Evolutionary conservation across 139 green algal genomes (phyloP), one percentile per base, ranked within the genome.

Genomic region (Chlamydomonas sp.): DNA sequence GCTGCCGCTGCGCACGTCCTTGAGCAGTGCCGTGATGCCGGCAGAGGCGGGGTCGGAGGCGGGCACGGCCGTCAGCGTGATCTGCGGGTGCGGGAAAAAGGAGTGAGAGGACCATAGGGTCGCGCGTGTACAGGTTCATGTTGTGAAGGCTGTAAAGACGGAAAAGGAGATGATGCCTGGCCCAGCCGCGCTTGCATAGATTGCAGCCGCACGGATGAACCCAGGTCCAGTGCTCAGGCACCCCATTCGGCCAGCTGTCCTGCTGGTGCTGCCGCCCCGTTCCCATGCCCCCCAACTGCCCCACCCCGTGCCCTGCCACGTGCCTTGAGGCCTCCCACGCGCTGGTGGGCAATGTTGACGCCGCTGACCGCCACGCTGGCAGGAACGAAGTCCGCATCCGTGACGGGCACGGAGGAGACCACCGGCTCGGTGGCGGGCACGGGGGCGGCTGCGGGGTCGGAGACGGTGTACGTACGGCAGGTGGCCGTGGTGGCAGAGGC

Each of bases 251-350:
- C 31, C 31, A 49, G 31, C 31, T 49, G 31, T 49, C 31, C 31
- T 49, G 31, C 31, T 49, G 31, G 31, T 49, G 31, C 31, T 49
- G 31, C 31, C 31, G 31, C 31, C 31, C 31, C 31, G 31, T 49
- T 49, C 31, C 31, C 31, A 49, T 49, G 31, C 31, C 31, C 31
- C 31, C 31, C 31, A 49, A 49, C 31, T 49, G 31, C 31, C 31
- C 31, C 31, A 49, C 31, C 31, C 31, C 31, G 31, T 49, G 31
- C n/a, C 20, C 31, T 49, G 1, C 10, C 71, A 8, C 82, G 1
- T 14, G 80, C 82, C 82, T 87, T 87, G 49, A 87, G 60, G 1
- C 71, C 82, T 4, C 82, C 82, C 9, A 87, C n/a, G 18, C 82
- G 59, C 14, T 9, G 3, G 61, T 79, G 71, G 2, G 15, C 49